Evolutionary conservation across 2,329 filamentous ascomycete genomes (phyloP).

Genomic region (Fusarium sp.): DNA sequence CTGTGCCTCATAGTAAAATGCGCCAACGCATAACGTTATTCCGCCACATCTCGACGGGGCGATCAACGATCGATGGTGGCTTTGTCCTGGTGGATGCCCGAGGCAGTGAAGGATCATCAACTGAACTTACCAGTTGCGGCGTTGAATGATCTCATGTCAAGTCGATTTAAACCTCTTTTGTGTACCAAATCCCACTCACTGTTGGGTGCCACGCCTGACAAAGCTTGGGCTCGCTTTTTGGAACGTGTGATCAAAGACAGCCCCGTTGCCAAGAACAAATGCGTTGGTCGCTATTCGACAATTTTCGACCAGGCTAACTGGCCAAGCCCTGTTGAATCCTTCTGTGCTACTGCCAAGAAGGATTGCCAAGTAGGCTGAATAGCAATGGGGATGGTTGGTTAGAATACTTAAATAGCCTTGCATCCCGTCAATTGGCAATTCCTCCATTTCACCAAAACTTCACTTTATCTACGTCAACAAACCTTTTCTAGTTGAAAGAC

Average conservation of each 20-base stretch:
- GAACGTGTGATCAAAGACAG: not conserved
- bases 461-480: not conserved
- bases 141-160: not conserved
- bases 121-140: not conserved
- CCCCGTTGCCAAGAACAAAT: not conserved
- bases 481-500: not conserved
- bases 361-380: not conserved
- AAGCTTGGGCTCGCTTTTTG: not conserved
- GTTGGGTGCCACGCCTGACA: not conserved
- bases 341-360: not conserved
- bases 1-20: not conserved
- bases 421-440: not conserved
- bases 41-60: not conserved
- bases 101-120: not conserved
- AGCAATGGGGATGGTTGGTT: no score
- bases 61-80: not conserved
- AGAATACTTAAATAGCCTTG: not conserved
- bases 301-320: not conserved
- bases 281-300: not conserved
- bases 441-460: not conserved
- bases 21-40: not conserved
- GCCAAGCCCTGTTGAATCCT: not conserved
- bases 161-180: not conserved
- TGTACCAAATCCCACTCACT: no score
- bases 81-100: not conserved